Evolutionary conservation across 345 rosid genomes (phyloP).

Genomic region (Corymbia maculata): DNA sequence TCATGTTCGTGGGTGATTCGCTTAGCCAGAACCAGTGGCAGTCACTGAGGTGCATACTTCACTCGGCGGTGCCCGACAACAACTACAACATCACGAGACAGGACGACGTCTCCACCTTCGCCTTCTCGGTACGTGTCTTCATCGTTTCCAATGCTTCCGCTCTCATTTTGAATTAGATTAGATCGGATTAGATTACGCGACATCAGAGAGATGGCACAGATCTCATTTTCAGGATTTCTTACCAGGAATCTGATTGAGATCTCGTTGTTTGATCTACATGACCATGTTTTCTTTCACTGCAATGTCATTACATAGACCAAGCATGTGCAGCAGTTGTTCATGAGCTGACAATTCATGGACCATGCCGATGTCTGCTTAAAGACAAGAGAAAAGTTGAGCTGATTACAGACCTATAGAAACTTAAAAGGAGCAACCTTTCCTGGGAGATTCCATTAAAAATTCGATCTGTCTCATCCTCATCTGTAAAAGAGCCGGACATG

Average conservation of each 20-base stretch:
- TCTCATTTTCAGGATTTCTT: not conserved
- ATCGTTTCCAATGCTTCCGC: too few relatives aligned
- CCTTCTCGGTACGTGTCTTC: constrained; percentile 8
- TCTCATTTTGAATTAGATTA: not conserved
- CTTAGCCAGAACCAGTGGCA: constrained; percentile 74
- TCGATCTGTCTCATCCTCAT: not conserved
- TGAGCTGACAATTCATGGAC: not conserved
- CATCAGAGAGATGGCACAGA: not conserved
- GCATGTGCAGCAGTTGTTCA: not conserved
- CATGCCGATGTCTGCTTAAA: not conserved
- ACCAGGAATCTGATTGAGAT: not conserved
- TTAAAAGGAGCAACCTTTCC: not conserved
- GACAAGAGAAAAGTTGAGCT: not conserved
- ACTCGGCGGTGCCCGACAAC: constrained; percentile 37
- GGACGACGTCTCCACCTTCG: constrained; percentile 35
- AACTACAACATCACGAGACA: constrained; percentile 21
- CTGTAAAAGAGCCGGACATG: not conserved
- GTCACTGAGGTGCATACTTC: constrained; percentile 70
- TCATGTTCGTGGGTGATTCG: constrained; percentile 82
- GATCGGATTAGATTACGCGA: not conserved
- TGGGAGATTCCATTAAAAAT: not conserved
- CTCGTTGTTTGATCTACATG: not conserved
- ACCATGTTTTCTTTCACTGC: not conserved
- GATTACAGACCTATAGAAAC: not conserved
- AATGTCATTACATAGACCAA: not conserved